Conservation (phyloP, 2,329 filamentous ascomycete genomes). For the Phialophora expanda region DNA sequence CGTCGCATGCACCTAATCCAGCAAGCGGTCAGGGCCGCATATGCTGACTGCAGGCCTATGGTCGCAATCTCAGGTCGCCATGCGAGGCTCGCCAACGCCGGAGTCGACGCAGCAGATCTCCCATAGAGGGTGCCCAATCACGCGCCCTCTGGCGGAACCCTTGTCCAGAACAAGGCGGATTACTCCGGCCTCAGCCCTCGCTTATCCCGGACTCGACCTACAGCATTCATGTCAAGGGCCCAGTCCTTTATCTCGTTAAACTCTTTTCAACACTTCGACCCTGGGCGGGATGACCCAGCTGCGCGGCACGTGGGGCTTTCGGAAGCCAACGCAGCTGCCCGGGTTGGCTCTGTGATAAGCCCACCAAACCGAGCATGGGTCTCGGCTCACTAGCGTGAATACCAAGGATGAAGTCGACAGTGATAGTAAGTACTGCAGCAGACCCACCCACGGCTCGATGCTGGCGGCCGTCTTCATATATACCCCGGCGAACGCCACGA, state of each 20-base stretch:
- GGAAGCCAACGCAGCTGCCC: background rate
- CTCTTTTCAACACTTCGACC: background rate
- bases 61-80: constrained; percentile 4
- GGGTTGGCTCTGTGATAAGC: constrained; percentile 1
- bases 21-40: background rate
- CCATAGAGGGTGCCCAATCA: background rate
- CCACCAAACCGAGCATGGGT: background rate
- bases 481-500: background rate
- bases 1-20: background rate
- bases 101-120: background rate
- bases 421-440: background rate
- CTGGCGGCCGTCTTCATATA: constrained; percentile 9
- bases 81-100: background rate
- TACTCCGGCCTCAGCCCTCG: constrained; percentile 8
- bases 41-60: background rate
- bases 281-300: background rate
- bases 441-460: background rate
- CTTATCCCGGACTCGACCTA: background rate
- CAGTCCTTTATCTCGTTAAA: background rate
- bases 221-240: background rate
- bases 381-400: constrained; percentile 2
- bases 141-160: background rate
- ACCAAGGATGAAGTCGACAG: background rate
- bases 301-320: background rate
- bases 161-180: constrained; percentile 1